A percentile compares a stretch with the other conserved stretches of the same genome.
phyloP scores from a whole-genome alignment of 2,329 filamentous ascomycete species.

The Cercospora zeae-maydis region DNA sequence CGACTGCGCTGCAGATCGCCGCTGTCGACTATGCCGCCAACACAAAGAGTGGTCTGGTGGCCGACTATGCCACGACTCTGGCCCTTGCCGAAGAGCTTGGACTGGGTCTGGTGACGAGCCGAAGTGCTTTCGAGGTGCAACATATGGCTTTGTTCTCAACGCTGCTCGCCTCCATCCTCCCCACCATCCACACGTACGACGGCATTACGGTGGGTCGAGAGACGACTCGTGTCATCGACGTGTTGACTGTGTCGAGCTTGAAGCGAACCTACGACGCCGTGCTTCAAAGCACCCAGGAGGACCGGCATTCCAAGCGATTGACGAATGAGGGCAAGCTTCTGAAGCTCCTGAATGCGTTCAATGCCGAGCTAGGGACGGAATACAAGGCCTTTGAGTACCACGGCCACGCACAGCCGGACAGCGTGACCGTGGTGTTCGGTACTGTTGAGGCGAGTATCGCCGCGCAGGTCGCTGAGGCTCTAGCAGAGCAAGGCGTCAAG shows the following conservation, averaged over 20 bases:
- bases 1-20: slow-evolving; percentile 87
- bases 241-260: slow-evolving; percentile 69
- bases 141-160: slow-evolving; percentile 93
- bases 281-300: slow-evolving; percentile 57
- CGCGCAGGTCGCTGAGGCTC: slow-evolving; percentile 70
- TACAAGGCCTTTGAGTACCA: slow-evolving; percentile 93
- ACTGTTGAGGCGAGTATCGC: slow-evolving; percentile 85
- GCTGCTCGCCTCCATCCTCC: slow-evolving; percentile 70
- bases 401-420: slow-evolving; percentile 74
- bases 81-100: slow-evolving; percentile 85
- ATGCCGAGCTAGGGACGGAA: slow-evolving; percentile 86
- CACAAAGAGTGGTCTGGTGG: slow-evolving; percentile 67
- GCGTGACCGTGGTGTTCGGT: slow-evolving; percentile 87
- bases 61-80: slow-evolving; percentile 80
- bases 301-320: slow-evolving; percentile 52
- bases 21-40: slow-evolving; percentile 75
- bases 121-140: slow-evolving; percentile 85
- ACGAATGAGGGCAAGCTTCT: slow-evolving; percentile 69
- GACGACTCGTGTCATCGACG: slow-evolving; percentile 76
- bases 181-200: slow-evolving; percentile 75
- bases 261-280: slow-evolving; percentile 66
- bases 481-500: slow-evolving; percentile 69
- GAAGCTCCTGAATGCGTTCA: slow-evolving; percentile 70
- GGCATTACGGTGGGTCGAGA: slow-evolving; percentile 79
- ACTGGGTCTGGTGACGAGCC: slow-evolving; percentile 77